Conservation (phyloP, 768 basidiomycete genomes). For the Lyophyllum atratum region DNA sequence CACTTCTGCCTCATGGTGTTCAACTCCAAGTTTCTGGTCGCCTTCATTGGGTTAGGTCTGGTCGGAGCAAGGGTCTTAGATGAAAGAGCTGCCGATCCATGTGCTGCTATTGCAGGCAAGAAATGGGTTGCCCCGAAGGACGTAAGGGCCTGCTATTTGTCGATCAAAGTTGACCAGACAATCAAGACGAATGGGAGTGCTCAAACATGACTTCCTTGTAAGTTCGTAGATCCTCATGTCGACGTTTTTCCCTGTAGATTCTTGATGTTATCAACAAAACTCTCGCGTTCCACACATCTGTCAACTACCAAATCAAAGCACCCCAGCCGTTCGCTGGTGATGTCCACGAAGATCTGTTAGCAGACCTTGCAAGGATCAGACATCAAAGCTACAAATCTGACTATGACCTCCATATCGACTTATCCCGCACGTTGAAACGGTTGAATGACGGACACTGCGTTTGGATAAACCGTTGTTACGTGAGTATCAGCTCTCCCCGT, state of each 20-base stretch:
- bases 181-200: slow-evolving; percentile 53
- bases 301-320: slow-evolving; percentile 59
- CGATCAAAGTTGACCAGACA: slow-evolving; percentile 45
- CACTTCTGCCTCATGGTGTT: slow-evolving; percentile 6
- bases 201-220: background rate
- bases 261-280: slow-evolving; percentile 61
- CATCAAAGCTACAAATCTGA: slow-evolving; percentile 47
- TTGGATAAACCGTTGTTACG: slow-evolving; percentile 57
- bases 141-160: slow-evolving; percentile 52
- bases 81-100: slow-evolving; percentile 39
- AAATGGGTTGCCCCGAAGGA: slow-evolving; percentile 56
- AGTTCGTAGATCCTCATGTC: background rate
- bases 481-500: slow-evolving; percentile 29
- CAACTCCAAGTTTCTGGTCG: slow-evolving; percentile 5
- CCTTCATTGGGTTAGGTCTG: slow-evolving; percentile 10
- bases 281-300: slow-evolving; percentile 61
- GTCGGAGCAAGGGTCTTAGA: slow-evolving; percentile 7
- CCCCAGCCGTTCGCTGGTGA: slow-evolving; percentile 53
- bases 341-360: slow-evolving; percentile 57
- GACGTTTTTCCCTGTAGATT: slow-evolving; percentile 34
- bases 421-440: slow-evolving; percentile 53
- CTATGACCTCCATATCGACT: slow-evolving; percentile 56
- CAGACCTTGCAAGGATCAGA: slow-evolving; percentile 50
- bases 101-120: slow-evolving; percentile 52
- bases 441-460: slow-evolving; percentile 62